Evolutionary conservation across 1,284 basidiomycete genomes (phyloP).

Genomic region (Anthracocystis setariae): DNA sequence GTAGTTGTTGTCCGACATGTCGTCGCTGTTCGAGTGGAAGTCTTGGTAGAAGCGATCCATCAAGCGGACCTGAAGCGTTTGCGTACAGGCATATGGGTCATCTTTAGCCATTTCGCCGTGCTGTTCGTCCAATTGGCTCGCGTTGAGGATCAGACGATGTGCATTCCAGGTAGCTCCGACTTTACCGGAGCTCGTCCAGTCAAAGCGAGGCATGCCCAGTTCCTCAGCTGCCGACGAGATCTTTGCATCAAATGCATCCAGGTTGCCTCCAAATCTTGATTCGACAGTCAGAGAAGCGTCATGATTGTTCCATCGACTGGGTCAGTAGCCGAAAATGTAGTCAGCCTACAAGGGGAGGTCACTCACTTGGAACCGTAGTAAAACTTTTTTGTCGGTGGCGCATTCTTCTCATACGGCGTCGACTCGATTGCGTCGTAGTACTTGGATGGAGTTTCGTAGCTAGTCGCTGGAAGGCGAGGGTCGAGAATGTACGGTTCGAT

Average conservation of each 20-base stretch:
- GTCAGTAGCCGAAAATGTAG: no score
- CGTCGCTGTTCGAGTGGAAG: conserved; percentile 32
- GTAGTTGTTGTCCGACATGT: conserved; percentile 43
- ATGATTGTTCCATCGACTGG: no score
- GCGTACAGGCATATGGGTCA: conserved; percentile 11
- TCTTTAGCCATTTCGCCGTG: conserved; percentile 1
- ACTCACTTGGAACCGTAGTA: conserved; percentile 45
- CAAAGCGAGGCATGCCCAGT: conserved; percentile 36
- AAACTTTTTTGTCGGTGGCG: conserved; percentile 46
- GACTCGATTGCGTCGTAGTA: conserved; percentile 47
- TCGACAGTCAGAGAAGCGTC: neutral
- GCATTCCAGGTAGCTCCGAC: conserved; percentile 54
- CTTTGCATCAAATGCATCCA: conserved; percentile 55
- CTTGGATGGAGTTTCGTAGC: conserved; percentile 33
- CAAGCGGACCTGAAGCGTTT: conserved; percentile 32
- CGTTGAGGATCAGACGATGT: conserved; percentile 46
- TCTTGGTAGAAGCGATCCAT: conserved; percentile 43
- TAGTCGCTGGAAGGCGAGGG: conserved; percentile 37
- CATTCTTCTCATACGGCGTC: conserved; percentile 39
- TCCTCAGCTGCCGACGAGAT: conserved; percentile 35
- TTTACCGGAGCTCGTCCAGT: conserved; percentile 44
- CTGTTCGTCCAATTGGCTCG: conserved; percentile 38
- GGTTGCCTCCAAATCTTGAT: conserved; percentile 20
- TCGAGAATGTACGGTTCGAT: conserved; percentile 55
- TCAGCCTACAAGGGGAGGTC: neutral